Evolutionary conservation across 345 rosid species (phyloP), one percentile per base, ranked within the genome.

Genomic region (Gossypium longicalyx): DNA sequence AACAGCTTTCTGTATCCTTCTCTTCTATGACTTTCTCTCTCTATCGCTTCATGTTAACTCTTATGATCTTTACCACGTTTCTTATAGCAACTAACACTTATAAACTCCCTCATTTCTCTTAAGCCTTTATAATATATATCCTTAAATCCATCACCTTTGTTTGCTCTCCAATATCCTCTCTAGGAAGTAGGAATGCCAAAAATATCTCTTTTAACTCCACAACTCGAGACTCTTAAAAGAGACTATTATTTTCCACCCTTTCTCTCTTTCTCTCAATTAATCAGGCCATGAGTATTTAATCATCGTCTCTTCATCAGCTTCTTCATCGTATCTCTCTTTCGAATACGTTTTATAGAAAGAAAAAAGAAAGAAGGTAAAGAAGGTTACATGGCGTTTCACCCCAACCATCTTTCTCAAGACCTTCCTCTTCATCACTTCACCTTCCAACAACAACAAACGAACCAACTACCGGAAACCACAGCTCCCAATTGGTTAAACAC

Each of bases 401-500:
- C 87, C 72, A 90, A 85, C 74, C 91, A 89, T 68, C 84, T 86
- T 58, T 81, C 89, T 16, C 94, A 90, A 19, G 92, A 89, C 84
- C 87, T 89, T 71, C 88, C 97, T 23, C 86, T 92, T 71, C 90
- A 90, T 79, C 97, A 89, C 84, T 89, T 90, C 82, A 65, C 88
- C 77, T 86, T 85, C 86, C 89, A 86, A 56, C 87, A 79, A 23
- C 89, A 84, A 3, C 83, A 76, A 20, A 71, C 25, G 19, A 82
- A 78, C 70, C 83, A 83, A 79, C 75, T 86, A 47, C 70, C 81
- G 9, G 95, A 86, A 78, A 76, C 81, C 2, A 15, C 86, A 10
- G 84, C 89, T 19, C 99, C 97, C 15, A 95, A 83, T 75, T 93
- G 99, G 98, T 86, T 95, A 3, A 94, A 91, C 93, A 76, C 86